Conservation (phyloP, 1,139 yeast genomes). For the Lodderomyces theae region DNA sequence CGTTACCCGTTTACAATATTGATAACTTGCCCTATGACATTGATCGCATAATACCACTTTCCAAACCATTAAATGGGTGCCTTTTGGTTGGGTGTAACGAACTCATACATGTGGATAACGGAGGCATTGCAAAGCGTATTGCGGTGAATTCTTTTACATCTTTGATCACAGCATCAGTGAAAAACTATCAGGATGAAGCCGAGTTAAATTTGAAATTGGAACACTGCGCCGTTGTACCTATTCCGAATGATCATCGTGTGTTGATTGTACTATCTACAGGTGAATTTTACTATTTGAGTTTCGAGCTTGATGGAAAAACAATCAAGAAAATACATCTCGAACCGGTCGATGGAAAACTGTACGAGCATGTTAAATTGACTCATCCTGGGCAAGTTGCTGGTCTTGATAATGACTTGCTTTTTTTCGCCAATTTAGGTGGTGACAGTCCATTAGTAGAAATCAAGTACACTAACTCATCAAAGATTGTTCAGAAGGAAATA, state of each 20-base stretch:
- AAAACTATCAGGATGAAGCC: conserved; percentile 51
- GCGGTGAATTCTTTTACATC: conserved; percentile 61
- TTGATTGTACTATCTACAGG: conserved; percentile 56
- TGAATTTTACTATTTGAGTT: conserved; percentile 46
- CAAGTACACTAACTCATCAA: conserved; percentile 21
- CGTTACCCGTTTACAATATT: conserved; percentile 65
- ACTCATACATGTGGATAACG: conserved; percentile 74
- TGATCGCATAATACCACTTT: conserved; percentile 60
- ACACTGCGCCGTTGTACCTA: conserved; percentile 46
- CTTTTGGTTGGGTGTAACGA: conserved; percentile 76
- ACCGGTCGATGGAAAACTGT: conserved; percentile 21
- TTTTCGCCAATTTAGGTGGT: conserved; percentile 36
- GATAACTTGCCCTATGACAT: conserved; percentile 74
- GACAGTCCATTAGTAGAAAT: conserved; percentile 36
- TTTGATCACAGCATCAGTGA: conserved; percentile 48
- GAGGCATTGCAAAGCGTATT: conserved; percentile 70
- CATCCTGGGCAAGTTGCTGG: conserved; percentile 35
- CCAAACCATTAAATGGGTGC: conserved; percentile 68
- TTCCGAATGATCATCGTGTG: conserved; percentile 50
- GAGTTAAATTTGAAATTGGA: conserved; percentile 57
- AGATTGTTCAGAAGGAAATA: conserved; percentile 8
- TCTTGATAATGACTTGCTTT: conserved; percentile 36
- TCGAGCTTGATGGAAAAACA: conserved; percentile 50
- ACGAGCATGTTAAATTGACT: conserved; percentile 22
- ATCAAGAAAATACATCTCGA: conserved; percentile 38